These are phyloP conservation scores for Puccinia triticina DNA, from an alignment of 1,284 basidiomycete species.

Conservation along the genomic window DNA sequence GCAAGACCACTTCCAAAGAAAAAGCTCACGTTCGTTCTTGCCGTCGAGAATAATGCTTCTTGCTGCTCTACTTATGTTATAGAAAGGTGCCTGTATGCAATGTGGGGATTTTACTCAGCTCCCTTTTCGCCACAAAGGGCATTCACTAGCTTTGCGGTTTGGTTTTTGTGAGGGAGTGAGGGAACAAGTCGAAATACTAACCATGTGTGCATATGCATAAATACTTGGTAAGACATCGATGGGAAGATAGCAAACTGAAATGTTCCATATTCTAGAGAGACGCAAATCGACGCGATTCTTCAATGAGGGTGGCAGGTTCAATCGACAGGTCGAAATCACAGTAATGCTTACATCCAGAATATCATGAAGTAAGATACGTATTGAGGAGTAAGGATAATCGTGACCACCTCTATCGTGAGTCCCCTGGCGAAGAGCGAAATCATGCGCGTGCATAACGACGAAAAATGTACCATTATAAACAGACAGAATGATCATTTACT, in stretches of 20 bases:
- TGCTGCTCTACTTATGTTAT: slow-evolving; percentile 22
- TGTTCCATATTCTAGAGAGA: slow-evolving; percentile 35
- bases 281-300: neutral
- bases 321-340: neutral
- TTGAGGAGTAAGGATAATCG: slow-evolving; percentile 27
- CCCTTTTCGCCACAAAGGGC: neutral
- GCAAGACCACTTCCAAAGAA: neutral
- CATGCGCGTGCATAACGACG: neutral
- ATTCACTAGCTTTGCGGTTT: neutral
- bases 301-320: neutral
- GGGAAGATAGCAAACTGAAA: slow-evolving; percentile 33
- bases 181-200: slow-evolving; percentile 3
- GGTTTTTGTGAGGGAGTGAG: neutral
- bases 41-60: slow-evolving; percentile 33
- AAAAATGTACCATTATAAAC: neutral
- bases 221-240: slow-evolving; percentile 37
- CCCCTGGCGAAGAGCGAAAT: slow-evolving; percentile 14
- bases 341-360: slow-evolving; percentile 40
- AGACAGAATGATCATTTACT: neutral
- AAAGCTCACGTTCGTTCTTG: slow-evolving; percentile 45
- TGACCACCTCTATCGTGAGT: slow-evolving; percentile 36
- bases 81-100: slow-evolving; percentile 43
- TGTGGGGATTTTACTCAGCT: neutral
- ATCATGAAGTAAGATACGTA: slow-evolving; percentile 42
- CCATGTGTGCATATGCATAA: slow-evolving; percentile 35